Percentiles rank a stretch among this genome's conserved stretches.
phyloP scores from a whole-genome alignment of 2,329 filamentous ascomycete species.

The Sclerotinia nivalis region DNA sequence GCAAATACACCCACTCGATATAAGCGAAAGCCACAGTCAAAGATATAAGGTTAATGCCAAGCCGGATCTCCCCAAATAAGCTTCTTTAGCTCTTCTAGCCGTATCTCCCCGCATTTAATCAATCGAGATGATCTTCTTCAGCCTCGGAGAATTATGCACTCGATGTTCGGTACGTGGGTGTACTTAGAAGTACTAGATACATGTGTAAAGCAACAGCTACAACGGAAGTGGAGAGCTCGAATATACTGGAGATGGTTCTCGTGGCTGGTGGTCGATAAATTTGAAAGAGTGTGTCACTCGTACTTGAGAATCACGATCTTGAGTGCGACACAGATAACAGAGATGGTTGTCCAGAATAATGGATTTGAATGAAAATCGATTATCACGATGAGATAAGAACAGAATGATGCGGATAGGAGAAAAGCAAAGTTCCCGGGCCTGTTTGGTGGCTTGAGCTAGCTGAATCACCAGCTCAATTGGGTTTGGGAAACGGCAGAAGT shows the following conservation, averaged over 20 bases:
- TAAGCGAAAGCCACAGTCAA: background rate
- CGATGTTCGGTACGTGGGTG: background rate
- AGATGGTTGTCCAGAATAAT: background rate
- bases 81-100: background rate
- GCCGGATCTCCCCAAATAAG: conserved; percentile 18
- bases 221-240: no score
- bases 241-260: background rate
- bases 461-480: background rate
- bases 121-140: background rate
- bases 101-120: background rate
- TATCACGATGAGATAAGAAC: background rate
- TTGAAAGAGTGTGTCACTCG: no score
- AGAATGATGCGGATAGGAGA: background rate
- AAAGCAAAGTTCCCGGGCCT: background rate
- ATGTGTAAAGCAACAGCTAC: no score
- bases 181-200: background rate
- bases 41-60: background rate
- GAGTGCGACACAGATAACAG: background rate
- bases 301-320: background rate
- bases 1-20: background rate
- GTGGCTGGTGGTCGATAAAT: background rate
- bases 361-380: background rate
- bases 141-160: no score
- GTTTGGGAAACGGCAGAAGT: background rate
- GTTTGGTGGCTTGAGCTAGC: background rate